Evolutionary conservation across 2,329 filamentous ascomycete genomes (phyloP).

Genomic region (Pseudocercospora pini-densiflorae): DNA sequence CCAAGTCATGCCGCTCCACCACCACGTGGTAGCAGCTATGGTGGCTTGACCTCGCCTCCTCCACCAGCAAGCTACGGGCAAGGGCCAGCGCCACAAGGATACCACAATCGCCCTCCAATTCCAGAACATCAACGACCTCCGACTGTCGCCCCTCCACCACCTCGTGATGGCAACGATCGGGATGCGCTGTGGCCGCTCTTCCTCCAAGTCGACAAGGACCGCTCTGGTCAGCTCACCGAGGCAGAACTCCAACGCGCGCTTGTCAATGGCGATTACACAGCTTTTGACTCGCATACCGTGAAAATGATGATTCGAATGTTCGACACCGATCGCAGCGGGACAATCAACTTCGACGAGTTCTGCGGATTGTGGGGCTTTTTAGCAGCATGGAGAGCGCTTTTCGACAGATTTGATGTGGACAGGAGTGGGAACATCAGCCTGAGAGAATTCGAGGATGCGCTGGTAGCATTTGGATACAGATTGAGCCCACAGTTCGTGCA

Average conservation of each 20-base stretch:
- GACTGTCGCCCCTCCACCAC: conserved; percentile 55
- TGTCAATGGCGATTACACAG: conserved; percentile 94
- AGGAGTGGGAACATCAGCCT: conserved; percentile 76
- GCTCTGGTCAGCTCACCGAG: conserved; percentile 82
- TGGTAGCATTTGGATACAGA: conserved; percentile 90
- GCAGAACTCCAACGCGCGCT: conserved; percentile 85
- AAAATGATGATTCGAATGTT: conserved; percentile 99
- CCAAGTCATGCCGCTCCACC: conserved; percentile 23
- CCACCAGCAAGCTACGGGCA: conserved; percentile 58
- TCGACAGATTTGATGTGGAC: conserved; percentile 93
- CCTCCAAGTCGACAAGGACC: conserved; percentile 84
- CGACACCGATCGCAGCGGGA: conserved; percentile 85
- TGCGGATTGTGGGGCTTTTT: conserved; percentile 96
- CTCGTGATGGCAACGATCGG: conserved; percentile 66
- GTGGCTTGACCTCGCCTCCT: conserved; percentile 39
- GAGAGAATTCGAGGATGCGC: conserved; percentile 84
- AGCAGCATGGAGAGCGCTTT: conserved; percentile 89
- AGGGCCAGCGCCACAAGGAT: conserved; percentile 63
- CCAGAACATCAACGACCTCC: conserved; percentile 49
- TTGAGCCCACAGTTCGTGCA: conserved; percentile 82
- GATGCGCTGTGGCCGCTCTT: conserved; percentile 80
- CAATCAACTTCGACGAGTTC: conserved; percentile 94
- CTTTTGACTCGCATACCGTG: conserved; percentile 92
- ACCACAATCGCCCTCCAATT: conserved; percentile 65
- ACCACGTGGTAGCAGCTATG: conserved; percentile 26